Conservation (phyloP, 352 stramenopile species). For the Pseudoperonospora humuli region DNA sequence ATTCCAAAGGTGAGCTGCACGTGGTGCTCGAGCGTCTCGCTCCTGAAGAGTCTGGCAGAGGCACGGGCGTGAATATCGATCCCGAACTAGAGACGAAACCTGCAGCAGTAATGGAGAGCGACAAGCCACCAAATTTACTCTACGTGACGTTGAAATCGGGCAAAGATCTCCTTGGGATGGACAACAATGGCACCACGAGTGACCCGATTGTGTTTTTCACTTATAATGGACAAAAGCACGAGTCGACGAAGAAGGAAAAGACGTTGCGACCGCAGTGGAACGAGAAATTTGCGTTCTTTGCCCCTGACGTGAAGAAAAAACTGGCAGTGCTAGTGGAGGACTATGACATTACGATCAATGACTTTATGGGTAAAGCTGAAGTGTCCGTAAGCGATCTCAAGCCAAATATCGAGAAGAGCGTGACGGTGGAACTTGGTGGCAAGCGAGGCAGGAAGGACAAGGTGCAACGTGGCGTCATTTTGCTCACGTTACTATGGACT, state of each 20-base stretch:
- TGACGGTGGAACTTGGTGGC: constrained; percentile 48
- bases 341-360: constrained; percentile 68
- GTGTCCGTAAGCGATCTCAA: constrained; percentile 46
- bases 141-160: constrained; percentile 65
- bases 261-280: constrained; percentile 72
- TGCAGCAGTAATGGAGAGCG: constrained; percentile 1
- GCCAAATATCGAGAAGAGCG: constrained; percentile 44
- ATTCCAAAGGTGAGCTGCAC: constrained; percentile 48
- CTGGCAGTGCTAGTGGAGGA: constrained; percentile 59
- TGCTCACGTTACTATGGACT: constrained; percentile 54
- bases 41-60: constrained; percentile 8
- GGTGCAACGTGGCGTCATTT: constrained; percentile 41
- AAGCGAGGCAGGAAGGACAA: constrained; percentile 69
- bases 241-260: constrained; percentile 65
- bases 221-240: constrained; percentile 74
- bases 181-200: constrained; percentile 70
- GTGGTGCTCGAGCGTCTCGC: constrained; percentile 36
- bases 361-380: constrained; percentile 69
- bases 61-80: constrained; percentile 22
- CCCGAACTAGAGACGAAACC: constrained; percentile 15
- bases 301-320: constrained; percentile 43
- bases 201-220: constrained; percentile 84
- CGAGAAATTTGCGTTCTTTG: constrained; percentile 71
- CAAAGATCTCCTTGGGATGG: constrained; percentile 80
- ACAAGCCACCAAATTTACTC: constrained; percentile 51